phyloP scores from a whole-genome alignment of 2,329 filamentous ascomycete genomes.

The Clarireedia paspali region DNA sequence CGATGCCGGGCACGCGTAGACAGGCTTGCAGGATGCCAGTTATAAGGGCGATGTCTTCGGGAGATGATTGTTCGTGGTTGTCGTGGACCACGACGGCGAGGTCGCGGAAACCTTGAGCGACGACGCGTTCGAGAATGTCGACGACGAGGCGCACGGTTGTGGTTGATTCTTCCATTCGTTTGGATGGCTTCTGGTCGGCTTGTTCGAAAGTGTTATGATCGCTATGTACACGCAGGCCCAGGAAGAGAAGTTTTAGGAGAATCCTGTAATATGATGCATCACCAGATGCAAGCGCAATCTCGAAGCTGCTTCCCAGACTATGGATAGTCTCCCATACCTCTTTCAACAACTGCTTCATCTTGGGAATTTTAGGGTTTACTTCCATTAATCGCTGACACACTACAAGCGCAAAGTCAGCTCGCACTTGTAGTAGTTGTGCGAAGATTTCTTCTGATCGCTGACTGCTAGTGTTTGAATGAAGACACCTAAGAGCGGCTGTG shows the following conservation, averaged over 20 bases:
- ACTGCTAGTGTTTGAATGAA: conserved; percentile 66
- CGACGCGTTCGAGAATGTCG: conserved; percentile 71
- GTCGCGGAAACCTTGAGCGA: conserved; percentile 74
- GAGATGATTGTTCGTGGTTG: conserved; percentile 52
- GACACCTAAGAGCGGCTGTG: conserved; percentile 67
- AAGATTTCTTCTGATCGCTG: conserved; percentile 77
- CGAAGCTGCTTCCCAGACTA: conserved; percentile 47
- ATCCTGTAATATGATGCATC: conserved; percentile 71
- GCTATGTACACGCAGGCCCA: conserved; percentile 62
- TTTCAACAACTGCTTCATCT: conserved; percentile 46
- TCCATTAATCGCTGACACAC: conserved; percentile 72
- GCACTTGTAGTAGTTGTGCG: conserved; percentile 62
- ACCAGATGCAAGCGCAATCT: conserved; percentile 46
- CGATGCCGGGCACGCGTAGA: conserved; percentile 68
- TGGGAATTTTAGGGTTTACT: conserved; percentile 38
- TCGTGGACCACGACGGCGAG: conserved; percentile 79
- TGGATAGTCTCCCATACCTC: conserved; percentile 54
- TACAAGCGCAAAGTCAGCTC: conserved; percentile 75
- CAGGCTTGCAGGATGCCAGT: conserved; percentile 84
- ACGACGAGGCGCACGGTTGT: conserved; percentile 37
- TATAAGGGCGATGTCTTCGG: conserved; percentile 78
- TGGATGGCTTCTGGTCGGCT: conserved; percentile 17
- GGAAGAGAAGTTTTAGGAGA: conserved; percentile 76
- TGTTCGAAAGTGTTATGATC: conserved; percentile 15
- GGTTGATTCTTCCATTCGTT: conserved; percentile 19